Base-by-base conservation (phyloP, 352 stramenopile species). In the Phytophthora lateralis region DNA sequence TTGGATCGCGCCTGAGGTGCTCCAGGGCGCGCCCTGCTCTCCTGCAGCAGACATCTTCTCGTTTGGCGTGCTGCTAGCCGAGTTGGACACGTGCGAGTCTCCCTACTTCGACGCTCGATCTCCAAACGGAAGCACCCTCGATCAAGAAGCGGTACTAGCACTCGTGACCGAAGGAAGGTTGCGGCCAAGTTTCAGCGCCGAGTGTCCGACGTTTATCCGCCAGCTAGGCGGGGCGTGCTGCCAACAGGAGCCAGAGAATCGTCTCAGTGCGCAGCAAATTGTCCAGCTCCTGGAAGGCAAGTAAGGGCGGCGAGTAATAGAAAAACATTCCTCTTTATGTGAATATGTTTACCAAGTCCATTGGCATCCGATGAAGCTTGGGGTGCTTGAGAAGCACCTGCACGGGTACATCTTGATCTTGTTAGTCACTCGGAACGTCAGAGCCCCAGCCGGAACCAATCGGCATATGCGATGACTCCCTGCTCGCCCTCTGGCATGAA, bases 11-110 rank as follows among this genome's bases (percentile, higher is more conserved):
- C 82, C 82, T 0, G 82, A 91, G 52, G 76, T 89, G 32, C 59
- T 89, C 21, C 56, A 72, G 1, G 82, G 82, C n/a, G 69, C 69
- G 15, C 48, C 73, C 14, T 72, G 70, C 24, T 84, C 74, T 0
- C 62, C 82, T 20, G 78, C 83, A 42, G 60, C 76, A 9, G 80
- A 89, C 46, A 78, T 89, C 46, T 89, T 80, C 59, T 63, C 80
- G 27, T 85, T 86, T 21, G 80, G 80, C 39, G 73, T 79, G 30
- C 70, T 89, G 7, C 55, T 87, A 2, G 27, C 45, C 17, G 75
- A 85, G 37, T 34, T 88, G 20, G 80, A 88, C 27, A 68, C 63
- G 1, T 67, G 63, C 6, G 17, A 60, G 21, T 30, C 9, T 10
- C 57, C 63, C 1, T 71, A 68, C 29, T 60, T 53, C 17, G 57